Evolutionary conservation across 2,329 filamentous ascomycete genomes (phyloP).

Genomic region (Fusarium hostae): DNA sequence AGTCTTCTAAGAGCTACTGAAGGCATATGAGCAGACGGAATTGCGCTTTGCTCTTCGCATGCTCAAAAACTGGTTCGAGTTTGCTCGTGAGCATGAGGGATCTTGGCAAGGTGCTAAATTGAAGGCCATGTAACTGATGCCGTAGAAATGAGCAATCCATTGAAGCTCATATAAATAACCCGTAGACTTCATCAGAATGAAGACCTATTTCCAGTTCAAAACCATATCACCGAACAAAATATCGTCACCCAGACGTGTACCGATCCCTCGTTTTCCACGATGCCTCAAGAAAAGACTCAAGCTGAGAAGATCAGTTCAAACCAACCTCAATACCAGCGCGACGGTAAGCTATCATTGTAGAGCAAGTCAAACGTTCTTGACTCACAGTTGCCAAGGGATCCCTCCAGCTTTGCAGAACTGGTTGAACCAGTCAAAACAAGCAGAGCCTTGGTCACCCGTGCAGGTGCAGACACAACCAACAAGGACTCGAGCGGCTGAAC

Average conservation of each 20-base stretch:
- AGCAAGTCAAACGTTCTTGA: too few species aligned
- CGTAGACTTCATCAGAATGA: rapidly evolving
- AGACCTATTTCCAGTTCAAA: rapidly evolving
- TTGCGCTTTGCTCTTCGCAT: background rate
- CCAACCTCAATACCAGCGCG: rapidly evolving
- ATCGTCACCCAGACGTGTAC: background rate
- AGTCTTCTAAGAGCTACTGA: too few species aligned
- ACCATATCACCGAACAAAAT: rapidly evolving
- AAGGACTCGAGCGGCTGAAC: background rate
- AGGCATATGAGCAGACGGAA: rapidly evolving
- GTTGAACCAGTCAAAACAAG: background rate
- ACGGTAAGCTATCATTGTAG: too few species aligned
- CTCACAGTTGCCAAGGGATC: background rate
- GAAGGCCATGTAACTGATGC: background rate
- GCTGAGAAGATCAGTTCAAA: background rate
- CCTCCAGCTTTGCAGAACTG: background rate
- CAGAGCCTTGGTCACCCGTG: background rate
- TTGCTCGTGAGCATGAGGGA: background rate
- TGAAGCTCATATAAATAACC: background rate
- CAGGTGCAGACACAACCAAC: background rate
- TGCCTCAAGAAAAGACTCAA: background rate
- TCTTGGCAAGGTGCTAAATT: background rate
- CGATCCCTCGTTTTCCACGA: background rate
- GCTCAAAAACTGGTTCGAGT: rapidly evolving
- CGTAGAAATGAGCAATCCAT: too few species aligned